Percentiles rank a stretch among this genome's conserved stretches.
Conservation (phyloP, 768 basidiomycete genomes). For the Lactarius pseudohatsudake region DNA sequence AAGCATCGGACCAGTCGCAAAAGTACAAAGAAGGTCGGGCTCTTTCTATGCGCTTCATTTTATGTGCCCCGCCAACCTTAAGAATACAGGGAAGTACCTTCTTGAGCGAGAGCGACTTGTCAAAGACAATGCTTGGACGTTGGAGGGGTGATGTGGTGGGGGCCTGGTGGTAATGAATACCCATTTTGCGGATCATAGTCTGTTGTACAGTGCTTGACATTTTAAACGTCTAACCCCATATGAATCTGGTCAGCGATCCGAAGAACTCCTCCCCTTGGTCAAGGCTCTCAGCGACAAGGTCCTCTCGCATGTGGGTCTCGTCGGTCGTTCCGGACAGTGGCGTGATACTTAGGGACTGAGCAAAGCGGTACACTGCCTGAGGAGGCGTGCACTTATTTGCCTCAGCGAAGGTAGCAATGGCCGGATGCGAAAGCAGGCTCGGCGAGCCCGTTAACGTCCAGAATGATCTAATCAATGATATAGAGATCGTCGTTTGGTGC, state of each 20-base stretch:
- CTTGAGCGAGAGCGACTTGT: slow-evolving; percentile 76
- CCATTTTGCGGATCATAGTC: not conserved
- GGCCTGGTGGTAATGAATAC: not conserved
- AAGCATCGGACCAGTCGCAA: slow-evolving; percentile 71
- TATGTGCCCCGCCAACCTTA: not conserved
- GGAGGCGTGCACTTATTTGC: slow-evolving; percentile 54
- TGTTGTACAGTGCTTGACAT: not conserved
- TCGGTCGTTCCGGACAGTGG: slow-evolving; percentile 77
- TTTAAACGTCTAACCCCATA: slow-evolving; percentile 33
- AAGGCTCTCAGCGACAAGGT: slow-evolving; percentile 47
- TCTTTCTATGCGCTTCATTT: not conserved
- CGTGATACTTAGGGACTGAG: slow-evolving; percentile 61
- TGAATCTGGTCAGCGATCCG: slow-evolving; percentile 33
- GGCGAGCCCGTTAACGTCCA: slow-evolving; percentile 87
- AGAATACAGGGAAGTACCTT: slow-evolving; percentile 68
- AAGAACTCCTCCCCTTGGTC: slow-evolving; percentile 36
- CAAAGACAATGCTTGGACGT: slow-evolving; percentile 79
- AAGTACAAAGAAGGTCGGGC: slow-evolving; percentile 80
- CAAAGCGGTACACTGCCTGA: slow-evolving; percentile 68
- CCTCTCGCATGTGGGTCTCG: slow-evolving; percentile 66
- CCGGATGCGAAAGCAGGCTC: slow-evolving; percentile 51
- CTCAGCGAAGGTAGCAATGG: slow-evolving; percentile 45
- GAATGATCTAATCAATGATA: slow-evolving; percentile 57
- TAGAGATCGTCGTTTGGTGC: not conserved
- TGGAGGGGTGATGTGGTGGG: slow-evolving; percentile 45